Percentiles rank a stretch among this genome's conserved stretches.
Conservation (phyloP, 805 yeast species). For the Candida awuae region DNA sequence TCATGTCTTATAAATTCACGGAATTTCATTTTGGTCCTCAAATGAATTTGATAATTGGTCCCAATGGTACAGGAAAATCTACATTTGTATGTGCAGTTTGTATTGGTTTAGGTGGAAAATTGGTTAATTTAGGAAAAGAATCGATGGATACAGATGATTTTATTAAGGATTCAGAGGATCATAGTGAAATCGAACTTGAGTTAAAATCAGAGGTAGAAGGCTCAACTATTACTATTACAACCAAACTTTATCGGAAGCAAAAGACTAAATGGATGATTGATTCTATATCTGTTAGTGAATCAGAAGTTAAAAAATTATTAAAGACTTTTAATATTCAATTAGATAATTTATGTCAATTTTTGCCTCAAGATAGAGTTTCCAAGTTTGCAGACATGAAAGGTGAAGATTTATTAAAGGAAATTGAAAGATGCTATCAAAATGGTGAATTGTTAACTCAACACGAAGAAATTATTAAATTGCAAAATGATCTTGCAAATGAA, state of each 20-base stretch:
- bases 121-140: conserved; percentile 65
- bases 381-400: conserved; percentile 80
- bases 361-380: conserved; percentile 93
- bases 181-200: conserved; percentile 42
- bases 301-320: conserved; percentile 37
- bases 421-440: conserved; percentile 71
- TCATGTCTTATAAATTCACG: conserved; percentile 60
- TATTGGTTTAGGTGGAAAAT: conserved; percentile 76
- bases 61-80: conserved; percentile 93
- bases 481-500: conserved; percentile 31
- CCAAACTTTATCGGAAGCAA: conserved; percentile 37
- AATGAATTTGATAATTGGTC: conserved; percentile 88
- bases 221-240: conserved; percentile 29
- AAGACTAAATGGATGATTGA: conserved; percentile 50
- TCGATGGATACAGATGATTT: conserved; percentile 52
- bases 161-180: conserved; percentile 57
- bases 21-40: conserved; percentile 75
- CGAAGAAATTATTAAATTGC: conserved; percentile 44
- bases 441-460: conserved; percentile 52
- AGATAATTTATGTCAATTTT: conserved; percentile 85
- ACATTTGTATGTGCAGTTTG: conserved; percentile 91
- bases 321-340: conserved; percentile 64
- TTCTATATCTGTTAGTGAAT: conserved; percentile 33
- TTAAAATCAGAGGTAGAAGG: conserved; percentile 33
- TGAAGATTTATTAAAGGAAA: conserved; percentile 63